Base-by-base conservation (phyloP, 306 rosid genomes). In the Malus sylvestris region DNA sequence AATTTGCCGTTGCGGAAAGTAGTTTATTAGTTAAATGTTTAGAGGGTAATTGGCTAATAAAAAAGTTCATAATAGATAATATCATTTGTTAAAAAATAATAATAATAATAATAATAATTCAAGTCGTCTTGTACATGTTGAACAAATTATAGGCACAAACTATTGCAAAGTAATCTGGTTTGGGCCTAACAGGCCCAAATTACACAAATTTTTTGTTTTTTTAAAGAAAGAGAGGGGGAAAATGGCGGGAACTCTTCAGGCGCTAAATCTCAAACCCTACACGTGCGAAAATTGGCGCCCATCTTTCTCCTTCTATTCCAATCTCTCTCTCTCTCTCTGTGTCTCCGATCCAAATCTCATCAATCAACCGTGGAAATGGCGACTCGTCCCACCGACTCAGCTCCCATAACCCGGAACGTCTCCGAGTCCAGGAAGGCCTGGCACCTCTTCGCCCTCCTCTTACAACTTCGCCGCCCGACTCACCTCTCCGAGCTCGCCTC, bases 391-490 rank as follows among this genome's bases (percentile, higher is more conserved):
- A 20, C 81, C 29, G 22, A 57, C 79, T 72, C 81, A 5, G 15
- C 52, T 10, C 63, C 40, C 66, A 40, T 32, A 55, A 16, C 42
- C 64, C 1, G 32, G 1, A 13, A 33, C 20, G 7, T 73, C 51
- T 18, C 82, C 58, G 78, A 63, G 62, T 74, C 75, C 2, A 61
- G 65, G 30, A 76, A 76, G 76, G 81, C 90, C 11, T 78, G 86
- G 76, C 81, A 81, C 77, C 63, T 83, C 25, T 81, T 85, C 14
- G 72, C 80, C 11, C 72, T 86, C 20, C 80, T 86, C 45, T 18
- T 78, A 3, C 81, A 82, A 2, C 73, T 86, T 25, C 83, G 91
- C 59, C 81, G 82, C 45, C 82, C 85, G 0, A 61, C 85, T 33
- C 70, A 59, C 9, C 81, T 83, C 0, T 73, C 71, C 1, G 79